These are phyloP conservation scores for Neolentinus lepideus DNA, from an alignment of 1,284 basidiomycete species.

Conservation along the genomic window DNA sequence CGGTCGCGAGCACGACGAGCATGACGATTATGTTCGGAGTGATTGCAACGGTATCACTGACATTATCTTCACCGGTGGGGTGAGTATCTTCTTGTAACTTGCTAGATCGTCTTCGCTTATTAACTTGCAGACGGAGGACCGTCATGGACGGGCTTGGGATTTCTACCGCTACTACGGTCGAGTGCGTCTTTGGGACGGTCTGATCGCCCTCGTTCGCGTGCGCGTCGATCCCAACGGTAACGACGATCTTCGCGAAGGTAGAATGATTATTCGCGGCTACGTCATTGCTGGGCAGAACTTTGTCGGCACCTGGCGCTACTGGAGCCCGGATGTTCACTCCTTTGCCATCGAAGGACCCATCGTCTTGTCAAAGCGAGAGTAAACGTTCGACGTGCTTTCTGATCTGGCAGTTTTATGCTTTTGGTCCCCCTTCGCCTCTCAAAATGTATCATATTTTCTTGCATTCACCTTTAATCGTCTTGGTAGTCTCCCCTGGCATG, in stretches of 20 bases:
- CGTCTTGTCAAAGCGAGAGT: conserved; percentile 35
- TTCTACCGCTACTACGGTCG: conserved; percentile 56
- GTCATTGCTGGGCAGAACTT: conserved; percentile 55
- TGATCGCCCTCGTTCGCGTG: conserved; percentile 53
- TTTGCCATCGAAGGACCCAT: conserved; percentile 52
- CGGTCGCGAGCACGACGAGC: conserved; percentile 4
- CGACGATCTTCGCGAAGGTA: conserved; percentile 21
- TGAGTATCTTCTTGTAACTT: conserved; percentile 15
- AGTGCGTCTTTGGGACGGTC: conserved; percentile 59
- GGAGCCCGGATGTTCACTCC: conserved; percentile 28
- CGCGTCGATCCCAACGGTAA: conserved; percentile 18
- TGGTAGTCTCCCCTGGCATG: too few species aligned
- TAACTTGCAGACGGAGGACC: conserved; percentile 37
- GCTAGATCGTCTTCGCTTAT: conserved; percentile 6
- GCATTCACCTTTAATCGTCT: too few species aligned
- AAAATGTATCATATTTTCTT: neutral
- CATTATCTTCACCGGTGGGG: conserved; percentile 50
- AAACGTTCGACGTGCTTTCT: neutral
- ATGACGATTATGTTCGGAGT: conserved; percentile 5
- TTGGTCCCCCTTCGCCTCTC: neutral
- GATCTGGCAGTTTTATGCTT: neutral
- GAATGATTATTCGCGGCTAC: conserved; percentile 63
- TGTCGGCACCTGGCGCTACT: conserved; percentile 61
- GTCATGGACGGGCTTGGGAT: conserved; percentile 54
- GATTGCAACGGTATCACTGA: conserved; percentile 47